Base-by-base conservation (phyloP, 108 stramenopile species). In the Skeletonema menzelii region DNA sequence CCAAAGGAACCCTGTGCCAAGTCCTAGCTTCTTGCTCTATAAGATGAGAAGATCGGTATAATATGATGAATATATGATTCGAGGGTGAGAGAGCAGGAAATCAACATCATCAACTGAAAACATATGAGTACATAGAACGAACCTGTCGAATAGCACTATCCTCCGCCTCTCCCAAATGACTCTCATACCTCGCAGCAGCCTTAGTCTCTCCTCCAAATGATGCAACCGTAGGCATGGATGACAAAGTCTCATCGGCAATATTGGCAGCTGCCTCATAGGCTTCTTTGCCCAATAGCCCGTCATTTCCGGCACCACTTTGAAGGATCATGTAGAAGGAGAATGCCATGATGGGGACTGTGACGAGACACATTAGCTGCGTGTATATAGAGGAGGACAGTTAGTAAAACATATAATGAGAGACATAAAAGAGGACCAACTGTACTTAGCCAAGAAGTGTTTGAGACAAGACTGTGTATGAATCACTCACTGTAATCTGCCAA, bases 221-320 rank as follows among this genome's bases (percentile, higher is more conserved):
- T 8, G 47, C 61, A 53, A 76, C 38, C 14, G 75, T 76, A n/a
- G 69, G 46, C 69, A 76, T 76, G 56, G 56, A 59, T 7, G 75
- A 76, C 24, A 76, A 40, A 6, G 75, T 76, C 75, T 76, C 75
- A 44, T 61, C 63, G 60, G 75, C 75, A 55, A 76, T 49, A 30
- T 76, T 76, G 75, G 75, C 69, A 34, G 75, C 75, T 7, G 69
- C 60, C 66, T 76, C 75, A 35, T 76, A 76, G n/a, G 75, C 75
- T 19, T 76, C 75, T 42, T 76, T 76, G 1, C 75, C 75, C 26
- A 67, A 34, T 3, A 76, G 19, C 12, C 75, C 75, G 19, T 76
- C 75, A 47, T 70, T 71, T 56, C 69, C 62, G 14, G 61, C 69
- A 53, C 70, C 69, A 22, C 56, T 68, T 44, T 70, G 69, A 6